Evolutionary conservation across 202 grass and related monocot species (phyloP).

Genomic region (Eragrostis tef): DNA sequence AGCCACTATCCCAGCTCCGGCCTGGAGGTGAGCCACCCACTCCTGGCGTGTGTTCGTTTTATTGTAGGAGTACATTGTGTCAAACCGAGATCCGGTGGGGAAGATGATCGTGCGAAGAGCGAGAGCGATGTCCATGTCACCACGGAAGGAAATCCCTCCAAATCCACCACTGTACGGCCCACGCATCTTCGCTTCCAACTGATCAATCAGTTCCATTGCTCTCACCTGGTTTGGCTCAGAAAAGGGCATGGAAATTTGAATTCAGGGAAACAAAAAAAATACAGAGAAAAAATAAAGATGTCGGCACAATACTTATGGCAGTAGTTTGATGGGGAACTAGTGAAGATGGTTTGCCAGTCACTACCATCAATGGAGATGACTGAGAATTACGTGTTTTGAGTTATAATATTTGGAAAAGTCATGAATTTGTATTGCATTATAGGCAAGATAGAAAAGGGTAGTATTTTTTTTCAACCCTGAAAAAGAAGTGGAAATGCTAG

Average conservation of each 20-base stretch:
- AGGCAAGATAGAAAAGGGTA: background rate
- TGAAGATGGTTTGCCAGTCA: background rate
- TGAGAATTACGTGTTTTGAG: background rate
- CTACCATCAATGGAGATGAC: background rate
- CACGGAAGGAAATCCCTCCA: slow-evolving; percentile 60
- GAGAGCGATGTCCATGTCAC: slow-evolving; percentile 66
- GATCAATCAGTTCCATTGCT: slow-evolving; percentile 84
- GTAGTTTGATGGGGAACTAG: background rate
- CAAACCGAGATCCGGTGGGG: slow-evolving; percentile 51
- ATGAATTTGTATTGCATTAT: background rate
- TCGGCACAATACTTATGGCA: background rate
- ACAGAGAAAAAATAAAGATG: background rate
- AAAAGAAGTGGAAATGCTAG: background rate
- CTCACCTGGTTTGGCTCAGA: slow-evolving; percentile 51
- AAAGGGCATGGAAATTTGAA: background rate
- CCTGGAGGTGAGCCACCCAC: slow-evolving; percentile 81
- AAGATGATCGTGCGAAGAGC: slow-evolving; percentile 87
- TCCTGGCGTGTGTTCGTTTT: slow-evolving; percentile 54
- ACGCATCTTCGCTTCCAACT: slow-evolving; percentile 63
- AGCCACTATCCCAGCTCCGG: slow-evolving; percentile 73
- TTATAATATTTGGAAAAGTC: no score
- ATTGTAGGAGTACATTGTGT: slow-evolving; percentile 65
- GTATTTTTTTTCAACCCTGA: background rate
- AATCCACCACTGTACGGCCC: slow-evolving; percentile 76
- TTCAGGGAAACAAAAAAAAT: background rate